Evolutionary conservation across 371 early-diverging fungal genomes (phyloP).

Genomic region (Parasitella parasitica): DNA sequence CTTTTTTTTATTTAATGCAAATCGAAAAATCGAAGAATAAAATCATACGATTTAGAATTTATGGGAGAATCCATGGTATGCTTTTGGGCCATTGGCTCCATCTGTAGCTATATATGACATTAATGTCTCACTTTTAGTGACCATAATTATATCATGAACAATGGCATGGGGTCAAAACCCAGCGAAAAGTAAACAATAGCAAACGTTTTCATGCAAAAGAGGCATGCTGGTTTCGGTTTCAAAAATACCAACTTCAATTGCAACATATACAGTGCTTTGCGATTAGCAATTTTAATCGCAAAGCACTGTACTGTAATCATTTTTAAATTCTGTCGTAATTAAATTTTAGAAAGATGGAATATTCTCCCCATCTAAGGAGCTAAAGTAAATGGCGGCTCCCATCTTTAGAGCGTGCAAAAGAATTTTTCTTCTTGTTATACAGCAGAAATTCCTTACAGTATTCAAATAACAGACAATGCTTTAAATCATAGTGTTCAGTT

Average conservation of each 20-base stretch:
- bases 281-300: no score
- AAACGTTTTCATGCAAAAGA: background rate
- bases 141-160: background rate
- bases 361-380: background rate
- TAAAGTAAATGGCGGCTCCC: no score
- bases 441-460: no score
- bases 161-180: constrained; percentile 1
- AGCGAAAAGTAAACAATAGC: background rate
- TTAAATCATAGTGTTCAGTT: no score
- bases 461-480: no score
- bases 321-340: background rate
- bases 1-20: background rate
- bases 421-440: no score
- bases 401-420: no score
- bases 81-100: background rate
- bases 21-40: background rate
- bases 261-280: no score
- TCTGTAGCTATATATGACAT: background rate
- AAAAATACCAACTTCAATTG: background rate
- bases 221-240: no score
- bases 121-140: background rate
- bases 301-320: no score
- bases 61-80: background rate
- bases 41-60: background rate
- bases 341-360: background rate